phyloP scores from a whole-genome alignment of 306 rosid genomes.

The peach (Prunus persica) region Prunus_persica_NCBIv2 NC_034014.1:28109001-28109500 shows the following conservation, averaged over 20 bases:
- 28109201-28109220: constrained; percentile 37
- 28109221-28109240: constrained; percentile 52
- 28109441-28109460: neutral
- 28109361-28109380: neutral
- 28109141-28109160: constrained; percentile 31
- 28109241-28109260: constrained; percentile 9
- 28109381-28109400: neutral
- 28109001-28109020: constrained; percentile 47
- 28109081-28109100: constrained; percentile 24
- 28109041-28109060: constrained; percentile 37
- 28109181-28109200: constrained; percentile 43
- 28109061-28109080: constrained; percentile 15
- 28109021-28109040: constrained; percentile 63
- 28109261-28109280: constrained; percentile 9
- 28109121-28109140: constrained; percentile 32
- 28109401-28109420: neutral
- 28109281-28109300: constrained; percentile 3
- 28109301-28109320: neutral
- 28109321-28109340: neutral
- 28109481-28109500: neutral
- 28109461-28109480: neutral
- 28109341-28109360: neutral
- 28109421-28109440: neutral
- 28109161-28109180: constrained; percentile 34
- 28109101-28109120: constrained; percentile 28